Conservation (phyloP, 805 yeast genomes). For the Sugiyamaella mastotermitis region DNA sequence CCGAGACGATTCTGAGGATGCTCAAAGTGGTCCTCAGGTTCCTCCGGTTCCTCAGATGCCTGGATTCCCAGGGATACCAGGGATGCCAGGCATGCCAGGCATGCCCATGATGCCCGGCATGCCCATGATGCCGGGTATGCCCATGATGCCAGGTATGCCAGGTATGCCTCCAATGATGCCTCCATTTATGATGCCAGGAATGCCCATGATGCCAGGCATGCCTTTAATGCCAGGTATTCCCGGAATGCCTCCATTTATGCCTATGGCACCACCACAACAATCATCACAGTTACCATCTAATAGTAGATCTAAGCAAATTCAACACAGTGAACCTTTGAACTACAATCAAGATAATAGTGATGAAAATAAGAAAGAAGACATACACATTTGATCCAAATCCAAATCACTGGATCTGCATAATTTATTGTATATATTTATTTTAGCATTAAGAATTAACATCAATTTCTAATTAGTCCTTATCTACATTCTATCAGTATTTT, state of each 20-base stretch:
- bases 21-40: neutral
- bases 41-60: neutral
- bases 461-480: too few species aligned
- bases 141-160: slow-evolving; percentile 25
- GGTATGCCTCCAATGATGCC: slow-evolving; percentile 22
- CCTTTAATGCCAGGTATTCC: slow-evolving; percentile 1
- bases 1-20: neutral
- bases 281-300: neutral
- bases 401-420: too few species aligned
- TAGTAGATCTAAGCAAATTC: neutral
- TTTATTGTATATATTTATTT: too few species aligned
- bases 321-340: neutral
- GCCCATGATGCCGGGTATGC: slow-evolving; percentile 21
- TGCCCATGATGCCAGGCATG: slow-evolving; percentile 1
- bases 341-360: neutral
- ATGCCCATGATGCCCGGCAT: slow-evolving; percentile 16
- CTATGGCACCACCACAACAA: neutral
- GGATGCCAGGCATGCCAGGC: slow-evolving; percentile 4
- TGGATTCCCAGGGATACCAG: slow-evolving; percentile 4
- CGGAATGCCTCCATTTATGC: slow-evolving; percentile 1
- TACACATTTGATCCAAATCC: too few species aligned
- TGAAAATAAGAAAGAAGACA: neutral
- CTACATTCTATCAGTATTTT: too few species aligned
- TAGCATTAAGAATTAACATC: too few species aligned
- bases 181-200: too few species aligned